Percentiles rank a stretch among this genome's conserved stretches.
phyloP scores from a whole-genome alignment of 1,284 basidiomycete genomes.

The Phlebopus sp. region DNA sequence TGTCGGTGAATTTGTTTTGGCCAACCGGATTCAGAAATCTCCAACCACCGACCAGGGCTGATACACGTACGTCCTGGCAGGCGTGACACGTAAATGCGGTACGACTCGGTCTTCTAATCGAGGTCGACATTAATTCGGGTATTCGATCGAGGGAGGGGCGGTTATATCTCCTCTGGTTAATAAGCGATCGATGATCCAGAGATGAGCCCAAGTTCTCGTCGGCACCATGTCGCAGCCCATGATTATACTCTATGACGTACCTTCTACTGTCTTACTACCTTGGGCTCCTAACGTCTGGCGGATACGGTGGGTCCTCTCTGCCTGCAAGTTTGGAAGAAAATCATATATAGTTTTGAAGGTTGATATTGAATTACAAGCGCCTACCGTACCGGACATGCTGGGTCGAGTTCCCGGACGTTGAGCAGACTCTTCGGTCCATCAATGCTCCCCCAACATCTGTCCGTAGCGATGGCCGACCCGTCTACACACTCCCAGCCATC shows the following conservation, averaged over 20 bases:
- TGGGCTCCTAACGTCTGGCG: constrained; percentile 76
- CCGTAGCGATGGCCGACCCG: constrained; percentile 52
- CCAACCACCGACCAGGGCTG: constrained; percentile 7
- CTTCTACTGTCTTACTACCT: constrained; percentile 55
- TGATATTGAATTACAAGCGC: constrained; percentile 71
- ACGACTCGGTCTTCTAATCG: background rate
- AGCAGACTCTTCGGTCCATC: constrained; percentile 53
- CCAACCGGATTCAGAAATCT: background rate
- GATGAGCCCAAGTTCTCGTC: background rate
- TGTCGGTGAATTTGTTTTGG: background rate
- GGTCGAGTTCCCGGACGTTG: constrained; percentile 68
- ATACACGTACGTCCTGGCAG: constrained; percentile 7
- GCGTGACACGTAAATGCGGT: constrained; percentile 13
- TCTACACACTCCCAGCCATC: constrained; percentile 68
- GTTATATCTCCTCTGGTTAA: background rate
- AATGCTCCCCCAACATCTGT: constrained; percentile 54
- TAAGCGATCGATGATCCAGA: constrained; percentile 9
- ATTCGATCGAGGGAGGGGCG: no score
- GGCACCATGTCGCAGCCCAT: constrained; percentile 39
- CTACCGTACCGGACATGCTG: constrained; percentile 64
- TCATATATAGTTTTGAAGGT: constrained; percentile 35
- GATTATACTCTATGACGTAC: constrained; percentile 66
- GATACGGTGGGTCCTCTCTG: constrained; percentile 28
- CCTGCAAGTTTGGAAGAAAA: constrained; percentile 5
- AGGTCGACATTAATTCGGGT: background rate